A percentile compares a stretch with the other conserved stretches of the same genome.
phyloP scores from a whole-genome alignment of 441 rosid genomes.

The Euphorbia celastroides region DNA sequence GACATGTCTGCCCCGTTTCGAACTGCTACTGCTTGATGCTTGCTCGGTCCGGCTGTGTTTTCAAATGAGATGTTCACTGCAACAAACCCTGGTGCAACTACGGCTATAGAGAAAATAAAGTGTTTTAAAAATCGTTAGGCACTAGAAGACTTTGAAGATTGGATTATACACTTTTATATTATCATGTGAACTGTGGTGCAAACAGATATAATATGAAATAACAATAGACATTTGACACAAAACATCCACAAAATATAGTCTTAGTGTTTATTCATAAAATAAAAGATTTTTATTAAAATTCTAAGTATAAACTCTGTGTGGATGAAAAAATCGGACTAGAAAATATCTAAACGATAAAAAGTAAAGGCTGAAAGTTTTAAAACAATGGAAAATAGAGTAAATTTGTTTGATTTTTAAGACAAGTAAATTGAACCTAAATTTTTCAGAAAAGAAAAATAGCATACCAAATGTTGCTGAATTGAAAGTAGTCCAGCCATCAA shows the following conservation, averaged over 20 bases:
- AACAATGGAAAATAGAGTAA: not conserved
- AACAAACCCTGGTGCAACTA: slow-evolving; percentile 46
- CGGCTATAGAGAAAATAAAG: slow-evolving; percentile 31
- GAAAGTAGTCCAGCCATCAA: slow-evolving; percentile 43
- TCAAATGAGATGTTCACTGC: slow-evolving; percentile 64
- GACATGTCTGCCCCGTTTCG: slow-evolving; percentile 65
- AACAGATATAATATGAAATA: too few relatives aligned
- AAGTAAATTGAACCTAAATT: too few relatives aligned
- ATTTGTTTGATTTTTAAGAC: not conserved
- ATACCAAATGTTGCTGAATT: slow-evolving; percentile 40
- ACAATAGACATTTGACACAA: too few relatives aligned
- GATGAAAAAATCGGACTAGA: too few relatives aligned
- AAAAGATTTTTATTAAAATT: too few relatives aligned
- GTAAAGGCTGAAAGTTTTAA: too few relatives aligned
- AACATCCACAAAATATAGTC: too few relatives aligned
- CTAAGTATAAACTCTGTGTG: too few relatives aligned
- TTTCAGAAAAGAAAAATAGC: not conserved
- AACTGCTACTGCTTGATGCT: slow-evolving; percentile 63
- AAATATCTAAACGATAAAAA: too few relatives aligned
- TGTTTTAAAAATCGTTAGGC: too few relatives aligned
- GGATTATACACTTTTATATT: not conserved
- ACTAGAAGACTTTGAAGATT: not conserved
- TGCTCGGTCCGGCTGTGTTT: slow-evolving; percentile 66
- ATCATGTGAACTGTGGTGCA: too few relatives aligned
- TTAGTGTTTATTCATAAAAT: too few relatives aligned